A percentile compares a stretch with the other conserved stretches of the same genome.
These are phyloP conservation scores for Fusarium drepaniforme DNA, from an alignment of 2,329 filamentous ascomycete genomes.

Conservation along the genomic window DNA sequence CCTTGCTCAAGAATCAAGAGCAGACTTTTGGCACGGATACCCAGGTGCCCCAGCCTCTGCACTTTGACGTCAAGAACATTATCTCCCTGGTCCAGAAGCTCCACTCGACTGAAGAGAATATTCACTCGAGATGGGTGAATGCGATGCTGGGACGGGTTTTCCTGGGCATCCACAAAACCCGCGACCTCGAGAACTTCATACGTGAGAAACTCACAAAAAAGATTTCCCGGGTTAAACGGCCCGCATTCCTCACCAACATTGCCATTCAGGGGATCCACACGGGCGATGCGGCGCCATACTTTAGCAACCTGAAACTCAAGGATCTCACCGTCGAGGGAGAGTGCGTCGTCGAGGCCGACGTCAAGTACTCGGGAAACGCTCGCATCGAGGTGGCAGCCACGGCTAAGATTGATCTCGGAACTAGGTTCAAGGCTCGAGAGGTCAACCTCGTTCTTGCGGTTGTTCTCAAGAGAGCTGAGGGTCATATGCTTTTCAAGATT, in stretches of 20 bases:
- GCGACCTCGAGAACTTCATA: conserved; percentile 83
- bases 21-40: conserved; percentile 69
- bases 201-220: conserved; percentile 94
- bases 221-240: conserved; percentile 92
- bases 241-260: conserved; percentile 88
- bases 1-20: conserved; percentile 86
- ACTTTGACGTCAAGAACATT: conserved; percentile 87
- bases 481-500: conserved; percentile 86
- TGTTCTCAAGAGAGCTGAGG: conserved; percentile 85
- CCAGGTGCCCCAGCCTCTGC: conserved; percentile 74
- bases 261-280: conserved; percentile 86
- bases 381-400: conserved; percentile 92
- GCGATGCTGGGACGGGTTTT: conserved; percentile 91
- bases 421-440: conserved; percentile 89
- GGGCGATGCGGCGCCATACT: conserved; percentile 86
- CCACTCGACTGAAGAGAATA: conserved; percentile 90
- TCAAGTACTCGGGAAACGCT: conserved; percentile 91
- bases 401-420: conserved; percentile 89
- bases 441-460: conserved; percentile 91
- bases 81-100: conserved; percentile 90
- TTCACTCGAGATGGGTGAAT: conserved; percentile 94
- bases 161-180: conserved; percentile 86
- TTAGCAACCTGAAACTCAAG: conserved; percentile 89
- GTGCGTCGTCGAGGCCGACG: conserved; percentile 85
- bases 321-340: conserved; percentile 94